Evolutionary conservation across 441 rosid species (phyloP), one percentile per base, ranked within the genome.

Genomic region (Bruguiera hainesii): DNA sequence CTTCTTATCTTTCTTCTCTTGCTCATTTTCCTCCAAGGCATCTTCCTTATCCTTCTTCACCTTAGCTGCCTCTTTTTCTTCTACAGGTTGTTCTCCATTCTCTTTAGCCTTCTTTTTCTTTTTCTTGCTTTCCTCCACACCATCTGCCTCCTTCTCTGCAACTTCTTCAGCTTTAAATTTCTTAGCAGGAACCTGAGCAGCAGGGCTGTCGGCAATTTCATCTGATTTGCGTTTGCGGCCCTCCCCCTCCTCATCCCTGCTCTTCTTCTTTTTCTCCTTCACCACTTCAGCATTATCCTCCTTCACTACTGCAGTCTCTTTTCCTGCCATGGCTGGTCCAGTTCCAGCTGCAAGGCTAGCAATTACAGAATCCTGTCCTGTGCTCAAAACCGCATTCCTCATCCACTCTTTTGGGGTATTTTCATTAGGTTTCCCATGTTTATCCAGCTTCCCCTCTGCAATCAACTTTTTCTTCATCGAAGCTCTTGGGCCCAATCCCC

Each of bases 401-500:
- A 62, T 7, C 97, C 98, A 93, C 68, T 93, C 98, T 2, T 61
- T 56, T 15, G 97, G 96, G 31, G 92, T 87, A 26, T 74, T 84
- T 72, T 83, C 94, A 71, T 82, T 93, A 0, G 96, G 88, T 83
- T 85, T 93, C 60, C 97, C 98, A 25, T 80, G 96, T 81, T 93
- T 93, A 77, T 87, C 94, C 80, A 93, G 64, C 58, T 82, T 93
- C 59, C 98, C 98, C 16, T 89, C 96, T 0, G 85, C 76, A 67
- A 93, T 84, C 72, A 93, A 74, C 71, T 86, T 93, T 92, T 89
- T 93, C 87, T 93, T 93, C 90, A 81, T 83, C 1, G 91, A 84
- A 20, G 97, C 97, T 52, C 82, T 85, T 0, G 97, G 98, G 20
- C 98, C 98, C 76, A 93, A 82, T 0, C 98, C 98, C 98, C 98